Conservation (phyloP, 1,139 yeast genomes). For the Meyerozyma athensensis region DNA sequence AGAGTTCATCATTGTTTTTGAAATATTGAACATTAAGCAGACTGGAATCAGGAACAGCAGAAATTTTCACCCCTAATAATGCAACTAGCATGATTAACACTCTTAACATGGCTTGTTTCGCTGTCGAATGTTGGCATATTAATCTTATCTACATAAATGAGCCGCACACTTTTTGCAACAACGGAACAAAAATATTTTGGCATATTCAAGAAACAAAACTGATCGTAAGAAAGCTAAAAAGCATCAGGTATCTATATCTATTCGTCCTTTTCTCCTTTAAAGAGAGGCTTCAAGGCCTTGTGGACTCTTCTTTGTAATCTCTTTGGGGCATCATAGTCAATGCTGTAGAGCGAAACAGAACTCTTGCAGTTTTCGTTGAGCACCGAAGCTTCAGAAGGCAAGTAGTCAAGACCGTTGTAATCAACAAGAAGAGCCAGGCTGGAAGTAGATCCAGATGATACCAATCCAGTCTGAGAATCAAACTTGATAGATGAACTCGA, state of each 20-base stretch:
- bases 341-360: constrained; percentile 35
- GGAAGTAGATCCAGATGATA: constrained; percentile 7
- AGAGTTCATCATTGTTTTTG: not conserved
- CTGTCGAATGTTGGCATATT: no score
- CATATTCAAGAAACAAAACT: not conserved
- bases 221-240: not conserved
- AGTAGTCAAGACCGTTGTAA: constrained; percentile 30
- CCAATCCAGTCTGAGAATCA: constrained; percentile 25
- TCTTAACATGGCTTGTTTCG: not conserved
- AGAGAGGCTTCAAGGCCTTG: constrained; percentile 3
- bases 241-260: not conserved
- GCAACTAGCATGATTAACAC: not conserved
- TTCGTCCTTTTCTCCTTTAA: not conserved
- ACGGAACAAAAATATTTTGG: not conserved
- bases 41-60: no score
- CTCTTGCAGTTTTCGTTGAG: constrained; percentile 24
- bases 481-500: constrained; percentile 24
- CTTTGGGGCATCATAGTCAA: constrained; percentile 35
- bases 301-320: not conserved
- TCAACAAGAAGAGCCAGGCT: constrained; percentile 22
- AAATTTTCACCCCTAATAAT: no score
- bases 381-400: constrained; percentile 31
- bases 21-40: no score
- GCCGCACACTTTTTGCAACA: constrained; percentile 2
- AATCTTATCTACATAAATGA: no score